Base-by-base conservation (phyloP, 2,329 filamentous ascomycete genomes). In the Alternaria viburni region DNA sequence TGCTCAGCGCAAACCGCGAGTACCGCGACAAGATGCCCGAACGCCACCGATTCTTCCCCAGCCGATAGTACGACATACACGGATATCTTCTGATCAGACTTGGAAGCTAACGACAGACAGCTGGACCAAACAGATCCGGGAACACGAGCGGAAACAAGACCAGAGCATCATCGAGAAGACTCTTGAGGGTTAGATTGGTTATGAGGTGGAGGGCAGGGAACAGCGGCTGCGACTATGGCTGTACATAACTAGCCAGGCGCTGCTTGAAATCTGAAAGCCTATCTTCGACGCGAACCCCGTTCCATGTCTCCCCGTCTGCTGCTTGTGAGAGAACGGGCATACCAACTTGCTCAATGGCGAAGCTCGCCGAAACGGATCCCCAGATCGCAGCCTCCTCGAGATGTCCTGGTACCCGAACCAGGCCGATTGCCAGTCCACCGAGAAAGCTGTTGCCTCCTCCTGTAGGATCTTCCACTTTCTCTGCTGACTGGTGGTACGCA, bases 381-480 rank as follows among this genome's bases (percentile, higher is more conserved):
- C 91, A 95, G 0, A 88, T 84, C 6, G 91, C 89, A 6, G 93
- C 93, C 71, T 93, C 89, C 64, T 90, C 88, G 44, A 92, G 83
- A 67, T 79, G 72, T 13, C 68, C 62, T n/a, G 76, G 45, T 11
- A 73, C 71, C 15, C 67, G 82, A 19, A 86, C 81, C 67, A 89
- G 77, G 2, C 85, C 87, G 21, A 89, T 83, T 7, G 86, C 83
- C 62, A 90, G 74, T 2, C 86, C 88, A 21, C 88, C 88, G 9
- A 97, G 83, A 72, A 97, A 98, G 0, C 91, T 90, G 79, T 99
- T 99, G 1, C 96, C 96, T 19, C 93, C 96, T 10, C 96, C 96
- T 0, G 96, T 98, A 0, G 95, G 94, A 79, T 98, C 96, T n/a
- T 96, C 82, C 1, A 97, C 93, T 61, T 83, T 87, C 1, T 75